These are phyloP conservation scores for Backusella sp. DNA, from an alignment of 192 early-diverging fungal genomes.

Conservation along the genomic window DNA sequence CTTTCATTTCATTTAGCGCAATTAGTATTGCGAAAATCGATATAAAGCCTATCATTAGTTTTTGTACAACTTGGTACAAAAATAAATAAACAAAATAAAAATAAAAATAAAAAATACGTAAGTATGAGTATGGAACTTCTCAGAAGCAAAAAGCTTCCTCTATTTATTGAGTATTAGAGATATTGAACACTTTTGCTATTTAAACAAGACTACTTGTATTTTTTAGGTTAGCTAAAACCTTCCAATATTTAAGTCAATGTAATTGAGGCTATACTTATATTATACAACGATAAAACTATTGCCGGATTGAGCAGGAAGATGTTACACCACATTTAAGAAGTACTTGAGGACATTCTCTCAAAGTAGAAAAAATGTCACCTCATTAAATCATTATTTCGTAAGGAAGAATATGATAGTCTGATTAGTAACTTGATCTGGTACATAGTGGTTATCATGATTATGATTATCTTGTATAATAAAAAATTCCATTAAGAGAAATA, in stretches of 20 bases:
- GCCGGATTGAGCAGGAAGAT: not conserved
- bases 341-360: not conserved
- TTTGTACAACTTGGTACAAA: not conserved
- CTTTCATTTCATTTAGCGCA: not conserved
- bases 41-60: not conserved
- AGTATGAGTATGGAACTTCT: not conserved
- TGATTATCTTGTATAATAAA: not conserved
- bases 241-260: not conserved
- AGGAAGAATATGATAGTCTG: not conserved
- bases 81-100: not conserved
- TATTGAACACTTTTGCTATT: not conserved
- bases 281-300: not conserved
- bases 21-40: not conserved
- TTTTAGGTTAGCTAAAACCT: not conserved
- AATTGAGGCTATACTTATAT: not conserved
- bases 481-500: not conserved
- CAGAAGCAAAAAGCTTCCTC: not conserved
- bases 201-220: not conserved
- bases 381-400: not conserved
- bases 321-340: not conserved
- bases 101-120: not conserved
- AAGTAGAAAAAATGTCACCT: not conserved
- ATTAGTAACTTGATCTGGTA: not conserved
- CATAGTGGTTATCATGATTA: not conserved
- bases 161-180: not conserved